These are phyloP conservation scores for Mrakia frigida DNA, from an alignment of 768 basidiomycete genomes.

Conservation along the genomic window DNA sequence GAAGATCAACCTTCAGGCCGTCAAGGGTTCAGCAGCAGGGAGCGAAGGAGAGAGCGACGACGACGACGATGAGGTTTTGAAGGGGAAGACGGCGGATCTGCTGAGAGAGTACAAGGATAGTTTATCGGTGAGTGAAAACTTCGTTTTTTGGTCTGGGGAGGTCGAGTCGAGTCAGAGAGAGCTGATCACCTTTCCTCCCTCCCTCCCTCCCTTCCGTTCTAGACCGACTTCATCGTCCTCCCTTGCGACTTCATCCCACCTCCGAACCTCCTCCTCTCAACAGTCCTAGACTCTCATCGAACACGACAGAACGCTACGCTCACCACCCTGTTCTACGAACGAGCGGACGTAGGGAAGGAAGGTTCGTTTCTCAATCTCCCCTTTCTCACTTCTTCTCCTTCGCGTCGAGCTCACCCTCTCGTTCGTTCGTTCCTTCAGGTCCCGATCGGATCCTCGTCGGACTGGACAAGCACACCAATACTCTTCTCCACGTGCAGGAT, in stretches of 20 bases:
- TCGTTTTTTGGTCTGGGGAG: no score
- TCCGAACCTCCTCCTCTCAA: constrained; percentile 60
- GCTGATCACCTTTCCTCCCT: background rate
- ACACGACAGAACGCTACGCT: constrained; percentile 43
- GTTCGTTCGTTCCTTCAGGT: constrained; percentile 20
- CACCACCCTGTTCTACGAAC: constrained; percentile 45
- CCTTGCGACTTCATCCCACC: constrained; percentile 89
- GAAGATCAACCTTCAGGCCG: constrained; percentile 28
- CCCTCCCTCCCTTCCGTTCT: background rate
- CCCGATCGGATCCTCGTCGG: constrained; percentile 43
- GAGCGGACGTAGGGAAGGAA: constrained; percentile 40
- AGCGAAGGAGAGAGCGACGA: background rate
- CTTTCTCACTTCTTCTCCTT: background rate
- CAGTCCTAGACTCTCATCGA: constrained; percentile 75
- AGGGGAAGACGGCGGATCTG: constrained; percentile 28
- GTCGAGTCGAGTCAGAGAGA: background rate
- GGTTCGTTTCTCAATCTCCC: background rate
- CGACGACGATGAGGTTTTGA: constrained; percentile 24
- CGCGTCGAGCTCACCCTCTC: background rate
- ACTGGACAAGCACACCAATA: constrained; percentile 43
- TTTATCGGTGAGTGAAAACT: constrained; percentile 6
- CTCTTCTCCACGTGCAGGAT: constrained; percentile 66
- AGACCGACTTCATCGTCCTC: constrained; percentile 76
- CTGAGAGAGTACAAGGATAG: constrained; percentile 20
- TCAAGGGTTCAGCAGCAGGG: constrained; percentile 6